Conservation (phyloP, 139 green algal genomes). For the Tetratostichococcus sp. region DNA sequence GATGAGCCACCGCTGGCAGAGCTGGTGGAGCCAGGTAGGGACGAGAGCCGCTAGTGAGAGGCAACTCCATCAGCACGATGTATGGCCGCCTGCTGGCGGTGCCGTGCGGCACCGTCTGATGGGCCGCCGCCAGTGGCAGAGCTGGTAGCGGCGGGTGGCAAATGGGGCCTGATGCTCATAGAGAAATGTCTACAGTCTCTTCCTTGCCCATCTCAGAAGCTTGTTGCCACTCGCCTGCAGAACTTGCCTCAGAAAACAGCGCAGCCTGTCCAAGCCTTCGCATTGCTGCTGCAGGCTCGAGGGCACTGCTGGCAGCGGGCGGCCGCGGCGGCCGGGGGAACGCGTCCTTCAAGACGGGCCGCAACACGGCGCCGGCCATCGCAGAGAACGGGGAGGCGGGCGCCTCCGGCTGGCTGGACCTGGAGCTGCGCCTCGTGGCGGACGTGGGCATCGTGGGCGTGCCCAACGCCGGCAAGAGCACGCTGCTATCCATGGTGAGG, state of each 20-base stretch:
- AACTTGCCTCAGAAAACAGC: no score
- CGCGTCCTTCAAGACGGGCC: slow-evolving; percentile 81
- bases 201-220: no score
- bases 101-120: no score
- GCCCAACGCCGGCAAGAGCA: slow-evolving; percentile 92
- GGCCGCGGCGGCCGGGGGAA: slow-evolving; percentile 92
- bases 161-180: no score
- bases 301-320: slow-evolving; percentile 70
- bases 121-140: no score
- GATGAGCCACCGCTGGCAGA: slow-evolving; percentile 65
- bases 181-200: no score
- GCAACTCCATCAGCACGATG: no score
- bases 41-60: no score
- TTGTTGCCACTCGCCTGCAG: no score
- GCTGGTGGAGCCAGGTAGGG: slow-evolving; percentile 56
- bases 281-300: slow-evolving; percentile 39
- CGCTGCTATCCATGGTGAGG: slow-evolving; percentile 79
- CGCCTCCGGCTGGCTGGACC: slow-evolving; percentile 72
- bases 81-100: no score
- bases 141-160: no score
- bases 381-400: slow-evolving; percentile 62
- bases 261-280: neutral
- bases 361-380: slow-evolving; percentile 73
- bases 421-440: slow-evolving; percentile 84
- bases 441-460: slow-evolving; percentile 95